These are phyloP conservation scores for Rossbeevera mucosa DNA, from an alignment of 768 basidiomycete genomes.

Conservation along the genomic window DNA sequence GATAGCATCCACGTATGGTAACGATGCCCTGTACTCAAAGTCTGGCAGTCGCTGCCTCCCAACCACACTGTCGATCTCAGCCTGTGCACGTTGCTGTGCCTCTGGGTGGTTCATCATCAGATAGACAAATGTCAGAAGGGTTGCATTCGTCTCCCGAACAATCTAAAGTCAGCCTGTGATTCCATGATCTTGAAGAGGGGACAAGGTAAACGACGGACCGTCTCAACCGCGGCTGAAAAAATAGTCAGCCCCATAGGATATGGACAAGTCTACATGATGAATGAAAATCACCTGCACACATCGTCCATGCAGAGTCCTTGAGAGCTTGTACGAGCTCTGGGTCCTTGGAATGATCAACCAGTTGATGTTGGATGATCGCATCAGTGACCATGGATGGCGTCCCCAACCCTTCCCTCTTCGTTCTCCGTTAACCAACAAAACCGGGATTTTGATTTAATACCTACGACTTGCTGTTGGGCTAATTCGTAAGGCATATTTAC, in stretches of 20 bases:
- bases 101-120: too few relatives aligned
- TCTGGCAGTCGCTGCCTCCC: too few relatives aligned
- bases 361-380: constrained; percentile 5
- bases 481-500: background rate
- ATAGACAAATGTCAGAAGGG: constrained; percentile 14
- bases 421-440: too few relatives aligned
- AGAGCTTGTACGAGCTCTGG: constrained; percentile 6
- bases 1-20: too few relatives aligned
- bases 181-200: too few relatives aligned
- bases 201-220: constrained; percentile 19
- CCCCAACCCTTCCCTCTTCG: constrained; percentile 8
- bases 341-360: constrained; percentile 4
- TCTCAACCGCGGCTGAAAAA: constrained; percentile 28
- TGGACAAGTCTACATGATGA: background rate
- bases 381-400: constrained; percentile 14
- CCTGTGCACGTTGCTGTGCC: too few relatives aligned
- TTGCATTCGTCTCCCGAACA: constrained; percentile 21
- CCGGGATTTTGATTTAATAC: background rate
- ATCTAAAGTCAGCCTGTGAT: background rate
- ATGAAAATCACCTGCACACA: constrained; percentile 13
- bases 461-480: background rate
- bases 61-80: too few relatives aligned
- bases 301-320: constrained; percentile 16
- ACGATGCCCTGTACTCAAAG: too few relatives aligned
- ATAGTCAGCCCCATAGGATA: background rate